phyloP scores from a whole-genome alignment of 768 basidiomycete genomes.

The Termitomyces heimii region DNA sequence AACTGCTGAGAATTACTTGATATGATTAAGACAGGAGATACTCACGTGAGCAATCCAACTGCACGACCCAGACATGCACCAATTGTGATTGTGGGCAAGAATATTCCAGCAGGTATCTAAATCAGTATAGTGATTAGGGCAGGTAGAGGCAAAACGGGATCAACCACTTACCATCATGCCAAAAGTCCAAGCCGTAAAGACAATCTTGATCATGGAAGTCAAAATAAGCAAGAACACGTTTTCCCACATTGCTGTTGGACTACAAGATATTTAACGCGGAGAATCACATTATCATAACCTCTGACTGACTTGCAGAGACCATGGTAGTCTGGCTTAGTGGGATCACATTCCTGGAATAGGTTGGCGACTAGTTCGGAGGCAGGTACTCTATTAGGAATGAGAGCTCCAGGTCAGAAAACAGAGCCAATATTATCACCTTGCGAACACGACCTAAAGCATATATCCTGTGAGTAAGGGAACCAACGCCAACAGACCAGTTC shows the following conservation, averaged over 20 bases:
- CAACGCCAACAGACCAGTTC: conserved; percentile 10
- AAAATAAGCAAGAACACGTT: conserved; percentile 63
- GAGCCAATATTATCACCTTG: conserved; percentile 27
- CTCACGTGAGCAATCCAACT: conserved; percentile 61
- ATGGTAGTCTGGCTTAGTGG: conserved; percentile 59
- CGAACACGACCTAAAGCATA: conserved; percentile 52
- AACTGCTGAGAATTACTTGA: background rate
- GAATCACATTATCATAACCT: background rate
- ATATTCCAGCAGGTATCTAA: conserved; percentile 72
- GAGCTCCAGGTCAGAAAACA: background rate
- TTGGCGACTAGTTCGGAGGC: conserved; percentile 79
- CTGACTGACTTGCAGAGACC: conserved; percentile 72
- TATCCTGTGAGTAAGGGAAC: background rate
- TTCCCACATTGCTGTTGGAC: conserved; percentile 59
- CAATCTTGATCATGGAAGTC: conserved; percentile 55
- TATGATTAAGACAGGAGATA: conserved; percentile 2
- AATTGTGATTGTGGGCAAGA: conserved; percentile 70
- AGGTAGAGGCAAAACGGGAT: background rate
- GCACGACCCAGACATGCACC: conserved; percentile 71
- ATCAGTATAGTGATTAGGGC: background rate
- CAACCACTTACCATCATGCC: conserved; percentile 58
- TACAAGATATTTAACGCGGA: conserved; percentile 18
- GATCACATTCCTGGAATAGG: conserved; percentile 79
- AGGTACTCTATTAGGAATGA: conserved; percentile 43
- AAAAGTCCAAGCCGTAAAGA: conserved; percentile 71